These are phyloP conservation scores for Aspergillus fijiensis DNA, from an alignment of 2,329 filamentous ascomycete genomes.

Conservation along the genomic window DNA sequence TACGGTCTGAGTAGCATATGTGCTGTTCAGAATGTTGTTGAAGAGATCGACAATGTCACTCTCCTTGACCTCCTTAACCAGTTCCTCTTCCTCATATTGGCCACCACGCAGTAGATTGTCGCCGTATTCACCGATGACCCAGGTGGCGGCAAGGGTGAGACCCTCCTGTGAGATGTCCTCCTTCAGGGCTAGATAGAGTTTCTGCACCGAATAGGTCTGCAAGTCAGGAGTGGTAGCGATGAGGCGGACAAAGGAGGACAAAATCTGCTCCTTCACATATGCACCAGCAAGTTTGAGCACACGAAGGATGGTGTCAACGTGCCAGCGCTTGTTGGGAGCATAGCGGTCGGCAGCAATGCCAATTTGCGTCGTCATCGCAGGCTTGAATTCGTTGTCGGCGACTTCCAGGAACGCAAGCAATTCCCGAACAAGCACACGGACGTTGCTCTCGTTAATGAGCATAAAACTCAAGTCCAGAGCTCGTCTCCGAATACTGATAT, in stretches of 20 bases:
- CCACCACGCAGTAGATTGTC: slow-evolving; percentile 86
- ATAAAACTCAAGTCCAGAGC: slow-evolving; percentile 98
- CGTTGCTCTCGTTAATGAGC: slow-evolving; percentile 94
- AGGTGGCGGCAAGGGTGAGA: slow-evolving; percentile 85
- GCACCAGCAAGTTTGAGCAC: slow-evolving; percentile 92
- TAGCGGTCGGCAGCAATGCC: slow-evolving; percentile 95
- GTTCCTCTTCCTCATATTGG: slow-evolving; percentile 90
- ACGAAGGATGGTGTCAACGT: slow-evolving; percentile 94
- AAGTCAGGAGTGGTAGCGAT: slow-evolving; percentile 93
- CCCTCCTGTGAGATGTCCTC: slow-evolving; percentile 98
- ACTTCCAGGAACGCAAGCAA: slow-evolving; percentile 93
- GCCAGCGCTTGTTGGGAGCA: slow-evolving; percentile 96
- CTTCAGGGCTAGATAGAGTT: slow-evolving; percentile 84
- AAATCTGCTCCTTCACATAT: slow-evolving; percentile 95
- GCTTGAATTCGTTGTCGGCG: slow-evolving; percentile 97
- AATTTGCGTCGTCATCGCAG: slow-evolving; percentile 97
- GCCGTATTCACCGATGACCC: slow-evolving; percentile 97
- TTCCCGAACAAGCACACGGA: slow-evolving; percentile 88
- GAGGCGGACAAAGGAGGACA: slow-evolving; percentile 93
- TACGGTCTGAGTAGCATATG: slow-evolving; percentile 84
- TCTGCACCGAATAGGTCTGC: slow-evolving; percentile 95
- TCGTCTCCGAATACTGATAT: slow-evolving; percentile 93
- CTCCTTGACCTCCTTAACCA: slow-evolving; percentile 79
- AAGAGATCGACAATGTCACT: slow-evolving; percentile 92
- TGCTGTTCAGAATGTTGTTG: slow-evolving; percentile 86